These are phyloP conservation scores for Pestalotiopsis sp. DNA, from an alignment of 2,329 filamentous ascomycete species.

Conservation along the genomic window DNA sequence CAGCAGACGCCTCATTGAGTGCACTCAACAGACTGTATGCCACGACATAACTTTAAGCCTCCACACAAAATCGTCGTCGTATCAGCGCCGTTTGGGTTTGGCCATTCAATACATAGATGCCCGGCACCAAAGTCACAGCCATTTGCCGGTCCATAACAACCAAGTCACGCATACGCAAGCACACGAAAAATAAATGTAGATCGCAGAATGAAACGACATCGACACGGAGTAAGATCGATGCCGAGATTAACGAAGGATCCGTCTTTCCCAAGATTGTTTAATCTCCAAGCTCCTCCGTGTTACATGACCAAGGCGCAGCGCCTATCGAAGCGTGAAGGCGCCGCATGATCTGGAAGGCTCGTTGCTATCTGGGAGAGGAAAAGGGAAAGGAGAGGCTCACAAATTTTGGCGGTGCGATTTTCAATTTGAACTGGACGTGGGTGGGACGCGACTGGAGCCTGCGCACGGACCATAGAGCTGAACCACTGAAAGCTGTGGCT, in stretches of 20 bases:
- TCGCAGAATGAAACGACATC: conserved; percentile 40
- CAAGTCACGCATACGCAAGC: too few species aligned
- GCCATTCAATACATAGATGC: too few species aligned
- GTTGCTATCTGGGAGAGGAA: conserved; percentile 52
- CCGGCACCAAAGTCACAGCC: too few species aligned
- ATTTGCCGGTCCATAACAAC: too few species aligned
- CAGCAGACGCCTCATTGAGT: too few species aligned
- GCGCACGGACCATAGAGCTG: neutral
- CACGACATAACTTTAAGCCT: too few species aligned
- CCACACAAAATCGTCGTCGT: too few species aligned
- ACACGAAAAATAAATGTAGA: conserved; percentile 29
- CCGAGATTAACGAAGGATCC: conserved; percentile 41
- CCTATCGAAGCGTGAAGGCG: conserved; percentile 17
- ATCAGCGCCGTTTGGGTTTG: too few species aligned
- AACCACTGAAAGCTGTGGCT: neutral
- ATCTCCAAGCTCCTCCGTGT: conserved; percentile 31
- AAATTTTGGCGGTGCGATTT: neutral
- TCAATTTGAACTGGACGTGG: neutral
- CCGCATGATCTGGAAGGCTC: conserved; percentile 41
- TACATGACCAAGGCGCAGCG: conserved; percentile 25
- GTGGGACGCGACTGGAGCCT: too few species aligned
- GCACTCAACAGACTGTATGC: too few species aligned
- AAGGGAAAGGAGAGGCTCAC: conserved; percentile 25
- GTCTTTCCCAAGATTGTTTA: conserved; percentile 36
- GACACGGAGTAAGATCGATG: conserved; percentile 34